Percentiles rank a stretch among this genome's conserved stretches.
Evolutionary conservation across 1,284 basidiomycete species (phyloP).

Genomic region (Thecaphora thlaspeos): DNA sequence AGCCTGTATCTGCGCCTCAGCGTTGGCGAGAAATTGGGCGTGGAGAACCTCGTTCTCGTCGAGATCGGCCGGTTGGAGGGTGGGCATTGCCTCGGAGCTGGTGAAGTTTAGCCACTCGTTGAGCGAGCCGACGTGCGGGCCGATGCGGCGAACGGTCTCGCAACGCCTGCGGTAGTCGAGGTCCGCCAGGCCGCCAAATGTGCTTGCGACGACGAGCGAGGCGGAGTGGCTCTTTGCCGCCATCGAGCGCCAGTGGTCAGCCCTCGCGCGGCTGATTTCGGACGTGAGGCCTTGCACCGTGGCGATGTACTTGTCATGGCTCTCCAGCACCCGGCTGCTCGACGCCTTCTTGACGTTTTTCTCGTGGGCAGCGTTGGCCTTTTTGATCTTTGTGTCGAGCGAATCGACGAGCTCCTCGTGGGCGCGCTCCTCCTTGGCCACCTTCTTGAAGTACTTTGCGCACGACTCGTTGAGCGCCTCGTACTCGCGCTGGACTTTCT

Average conservation of each 20-base stretch:
- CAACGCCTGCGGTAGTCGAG: constrained; percentile 49
- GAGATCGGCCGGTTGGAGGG: constrained; percentile 39
- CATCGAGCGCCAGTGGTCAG: constrained; percentile 36
- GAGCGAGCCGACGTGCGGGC: constrained; percentile 41
- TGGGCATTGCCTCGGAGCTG: constrained; percentile 48
- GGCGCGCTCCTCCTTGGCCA: constrained; percentile 54
- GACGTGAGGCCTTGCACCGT: constrained; percentile 41
- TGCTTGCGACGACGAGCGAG: constrained; percentile 36
- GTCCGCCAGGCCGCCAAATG: constrained; percentile 49
- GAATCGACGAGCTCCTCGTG: constrained; percentile 49
- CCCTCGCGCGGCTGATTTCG: constrained; percentile 47
- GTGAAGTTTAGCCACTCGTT: constrained; percentile 49
- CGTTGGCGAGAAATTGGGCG: constrained; percentile 33
- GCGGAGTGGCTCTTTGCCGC: constrained; percentile 41
- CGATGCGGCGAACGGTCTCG: constrained; percentile 45
- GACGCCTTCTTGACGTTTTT: constrained; percentile 45
- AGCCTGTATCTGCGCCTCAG: constrained; percentile 30
- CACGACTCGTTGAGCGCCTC: constrained; percentile 53
- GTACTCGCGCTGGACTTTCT: constrained; percentile 52
- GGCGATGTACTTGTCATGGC: constrained; percentile 54
- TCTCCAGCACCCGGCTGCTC: constrained; percentile 35
- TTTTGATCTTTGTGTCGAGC: constrained; percentile 54
- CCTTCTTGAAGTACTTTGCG: constrained; percentile 53
- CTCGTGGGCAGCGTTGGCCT: constrained; percentile 51
- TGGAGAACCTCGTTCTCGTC: constrained; percentile 38